Percentiles rank a stretch among this genome's conserved stretches.
These are phyloP conservation scores for Aspergillus cristatus DNA, from an alignment of 495 filamentous ascomycete genomes.

Conservation along the genomic window DNA sequence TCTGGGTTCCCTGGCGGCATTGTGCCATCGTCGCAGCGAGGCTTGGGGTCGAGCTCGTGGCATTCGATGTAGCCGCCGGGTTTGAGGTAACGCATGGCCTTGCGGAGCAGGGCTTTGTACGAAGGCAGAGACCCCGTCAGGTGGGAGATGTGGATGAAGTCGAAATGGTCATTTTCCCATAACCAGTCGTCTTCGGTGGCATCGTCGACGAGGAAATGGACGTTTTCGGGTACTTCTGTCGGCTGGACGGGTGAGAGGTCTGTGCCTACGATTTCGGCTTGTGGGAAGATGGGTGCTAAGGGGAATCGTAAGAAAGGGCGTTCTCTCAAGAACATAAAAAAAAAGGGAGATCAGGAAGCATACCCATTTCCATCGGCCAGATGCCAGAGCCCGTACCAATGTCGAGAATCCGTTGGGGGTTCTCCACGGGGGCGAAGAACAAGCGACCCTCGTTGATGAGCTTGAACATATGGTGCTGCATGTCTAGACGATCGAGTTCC, in stretches of 20 bases:
- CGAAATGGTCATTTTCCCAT: slow-evolving; percentile 36
- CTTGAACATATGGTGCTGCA: slow-evolving; percentile 54
- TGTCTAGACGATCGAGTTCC: slow-evolving; percentile 46
- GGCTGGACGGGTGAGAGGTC: slow-evolving; percentile 60
- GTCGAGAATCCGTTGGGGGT: slow-evolving; percentile 53
- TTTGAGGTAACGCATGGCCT: slow-evolving; percentile 40
- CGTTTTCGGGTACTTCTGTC: slow-evolving; percentile 45
- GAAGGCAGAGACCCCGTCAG: slow-evolving; percentile 33
- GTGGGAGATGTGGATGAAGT: slow-evolving; percentile 38
- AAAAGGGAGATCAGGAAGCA: slow-evolving; percentile 7
- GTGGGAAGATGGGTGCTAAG: slow-evolving; percentile 43
- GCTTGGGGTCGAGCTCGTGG: slow-evolving; percentile 51
- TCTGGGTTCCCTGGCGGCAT: slow-evolving; percentile 40
- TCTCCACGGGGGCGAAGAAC: slow-evolving; percentile 50
- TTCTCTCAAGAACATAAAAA: neutral
- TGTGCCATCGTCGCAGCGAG: slow-evolving; percentile 52
- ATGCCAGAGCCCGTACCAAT: slow-evolving; percentile 64
- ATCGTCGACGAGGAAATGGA: slow-evolving; percentile 51
- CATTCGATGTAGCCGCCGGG: slow-evolving; percentile 60
- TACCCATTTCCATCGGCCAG: slow-evolving; percentile 59
- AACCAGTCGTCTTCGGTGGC: slow-evolving; percentile 43
- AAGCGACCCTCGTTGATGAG: slow-evolving; percentile 41
- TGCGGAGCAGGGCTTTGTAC: slow-evolving; percentile 31
- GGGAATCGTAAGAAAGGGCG: neutral
- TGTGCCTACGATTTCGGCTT: slow-evolving; percentile 47